Evolutionary conservation across 1,284 basidiomycete species (phyloP).

Genomic region (Pyrrhoderma lamaoense): DNA sequence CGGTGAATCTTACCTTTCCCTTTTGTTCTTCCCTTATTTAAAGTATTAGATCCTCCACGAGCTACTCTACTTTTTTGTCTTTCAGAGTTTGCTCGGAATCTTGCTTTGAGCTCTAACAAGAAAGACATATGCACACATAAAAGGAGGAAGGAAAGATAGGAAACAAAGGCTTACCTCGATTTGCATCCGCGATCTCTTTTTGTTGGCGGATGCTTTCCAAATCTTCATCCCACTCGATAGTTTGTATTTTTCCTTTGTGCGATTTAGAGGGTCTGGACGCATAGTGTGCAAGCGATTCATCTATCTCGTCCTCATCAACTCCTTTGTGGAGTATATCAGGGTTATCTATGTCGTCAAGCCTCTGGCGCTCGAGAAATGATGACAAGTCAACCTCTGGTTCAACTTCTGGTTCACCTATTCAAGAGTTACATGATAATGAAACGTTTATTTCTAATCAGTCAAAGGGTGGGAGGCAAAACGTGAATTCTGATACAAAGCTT

Average conservation of each 20-base stretch:
- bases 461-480: too few species aligned
- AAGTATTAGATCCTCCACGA: background rate
- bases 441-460: constrained; percentile 25
- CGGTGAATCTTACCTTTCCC: background rate
- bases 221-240: constrained; percentile 58
- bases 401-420: constrained; percentile 52
- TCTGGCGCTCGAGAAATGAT: constrained; percentile 55
- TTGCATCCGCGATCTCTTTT: constrained; percentile 64
- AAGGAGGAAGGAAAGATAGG: too few species aligned
- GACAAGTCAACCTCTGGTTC: constrained; percentile 72
- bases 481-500: too few species aligned
- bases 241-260: constrained; percentile 52
- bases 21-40: background rate
- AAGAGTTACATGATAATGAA: background rate
- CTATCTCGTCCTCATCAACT: constrained; percentile 54
- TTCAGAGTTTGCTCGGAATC: constrained; percentile 55
- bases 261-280: constrained; percentile 24
- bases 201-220: constrained; percentile 59
- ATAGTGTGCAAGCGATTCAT: constrained; percentile 49
- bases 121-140: too few species aligned
- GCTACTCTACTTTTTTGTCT: constrained; percentile 27
- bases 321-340: constrained; percentile 20
- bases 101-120: constrained; percentile 53
- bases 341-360: constrained; percentile 33
- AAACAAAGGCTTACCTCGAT: too few species aligned